Conservation (phyloP, 2,329 filamentous ascomycete species). For the Dothideomycetes sp. region DNA sequence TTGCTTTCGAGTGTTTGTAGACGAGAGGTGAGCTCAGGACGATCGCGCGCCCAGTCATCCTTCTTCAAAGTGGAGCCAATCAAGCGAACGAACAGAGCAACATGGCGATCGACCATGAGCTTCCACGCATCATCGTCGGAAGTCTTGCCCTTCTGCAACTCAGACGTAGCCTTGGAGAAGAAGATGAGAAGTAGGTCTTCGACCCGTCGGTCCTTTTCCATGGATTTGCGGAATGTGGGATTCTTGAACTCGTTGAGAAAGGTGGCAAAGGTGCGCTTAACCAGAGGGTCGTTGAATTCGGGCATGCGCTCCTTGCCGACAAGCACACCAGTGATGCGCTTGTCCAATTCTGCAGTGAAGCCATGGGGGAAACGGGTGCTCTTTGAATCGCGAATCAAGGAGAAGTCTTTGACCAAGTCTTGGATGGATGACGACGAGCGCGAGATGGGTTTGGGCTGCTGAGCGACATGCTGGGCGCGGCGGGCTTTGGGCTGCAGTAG, state of each 20-base stretch:
- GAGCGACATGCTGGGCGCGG: slow-evolving; percentile 73
- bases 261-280: slow-evolving; percentile 89
- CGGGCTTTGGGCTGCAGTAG: slow-evolving; percentile 85
- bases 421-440: slow-evolving; percentile 64
- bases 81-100: slow-evolving; percentile 86
- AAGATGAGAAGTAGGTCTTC: slow-evolving; percentile 94
- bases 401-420: slow-evolving; percentile 84
- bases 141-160: slow-evolving; percentile 67
- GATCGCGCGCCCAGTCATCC: slow-evolving; percentile 75
- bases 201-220: slow-evolving; percentile 87
- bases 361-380: slow-evolving; percentile 62
- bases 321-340: slow-evolving; percentile 71
- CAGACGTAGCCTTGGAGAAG: slow-evolving; percentile 88
- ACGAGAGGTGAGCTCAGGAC: slow-evolving; percentile 71
- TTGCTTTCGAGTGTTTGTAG: slow-evolving; percentile 83
- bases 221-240: slow-evolving; percentile 73
- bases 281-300: slow-evolving; percentile 79
- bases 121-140: slow-evolving; percentile 84
- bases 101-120: slow-evolving; percentile 82
- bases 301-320: slow-evolving; percentile 73
- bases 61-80: slow-evolving; percentile 71
- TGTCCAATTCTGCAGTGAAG: slow-evolving; percentile 62
- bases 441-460: slow-evolving; percentile 48
- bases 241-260: slow-evolving; percentile 92
- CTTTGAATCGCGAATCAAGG: slow-evolving; percentile 55